These are phyloP conservation scores for Crithidia expoeki DNA, from an alignment of 208 protist genomes.

Conservation along the genomic window DNA sequence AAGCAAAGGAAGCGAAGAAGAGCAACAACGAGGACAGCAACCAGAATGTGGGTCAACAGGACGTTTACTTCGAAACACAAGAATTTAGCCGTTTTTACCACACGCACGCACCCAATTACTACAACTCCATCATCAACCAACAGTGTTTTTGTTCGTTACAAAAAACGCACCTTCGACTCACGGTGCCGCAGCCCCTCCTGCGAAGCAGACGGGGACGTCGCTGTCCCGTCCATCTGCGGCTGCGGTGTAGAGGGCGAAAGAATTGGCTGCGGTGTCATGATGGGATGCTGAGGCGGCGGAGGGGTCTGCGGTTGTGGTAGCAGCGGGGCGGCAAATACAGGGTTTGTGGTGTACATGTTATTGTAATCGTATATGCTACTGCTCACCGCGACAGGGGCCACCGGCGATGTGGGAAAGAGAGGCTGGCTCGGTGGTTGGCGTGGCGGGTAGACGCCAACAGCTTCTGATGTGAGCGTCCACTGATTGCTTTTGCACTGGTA, in stretches of 20 bases:
- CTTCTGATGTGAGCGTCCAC: neutral
- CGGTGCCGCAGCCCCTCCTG: constrained; percentile 28
- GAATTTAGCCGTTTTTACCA: too few species aligned
- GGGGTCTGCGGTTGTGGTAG: neutral
- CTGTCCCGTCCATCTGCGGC: neutral
- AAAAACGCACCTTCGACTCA: constrained; percentile 29
- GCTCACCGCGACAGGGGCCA: neutral
- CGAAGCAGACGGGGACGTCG: neutral
- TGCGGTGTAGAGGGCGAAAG: neutral
- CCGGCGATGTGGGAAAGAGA: neutral
- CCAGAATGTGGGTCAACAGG: neutral
- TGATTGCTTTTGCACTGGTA: neutral
- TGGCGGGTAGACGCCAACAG: constrained; percentile 6
- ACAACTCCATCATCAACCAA: neutral
- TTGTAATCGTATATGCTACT: constrained; percentile 3
- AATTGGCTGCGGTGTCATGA: neutral
- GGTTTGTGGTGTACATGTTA: neutral
- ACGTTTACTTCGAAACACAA: too few species aligned
- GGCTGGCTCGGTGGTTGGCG: neutral
- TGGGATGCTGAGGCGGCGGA: neutral
- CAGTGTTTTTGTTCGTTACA: constrained; percentile 3
- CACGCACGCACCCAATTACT: neutral
- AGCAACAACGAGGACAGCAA: neutral
- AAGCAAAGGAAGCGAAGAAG: neutral
- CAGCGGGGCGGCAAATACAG: neutral